A percentile compares a stretch with the other conserved stretches of the same genome.
phyloP scores from a whole-genome alignment of 441 rosid species.

The Geranium incanum region DNA sequence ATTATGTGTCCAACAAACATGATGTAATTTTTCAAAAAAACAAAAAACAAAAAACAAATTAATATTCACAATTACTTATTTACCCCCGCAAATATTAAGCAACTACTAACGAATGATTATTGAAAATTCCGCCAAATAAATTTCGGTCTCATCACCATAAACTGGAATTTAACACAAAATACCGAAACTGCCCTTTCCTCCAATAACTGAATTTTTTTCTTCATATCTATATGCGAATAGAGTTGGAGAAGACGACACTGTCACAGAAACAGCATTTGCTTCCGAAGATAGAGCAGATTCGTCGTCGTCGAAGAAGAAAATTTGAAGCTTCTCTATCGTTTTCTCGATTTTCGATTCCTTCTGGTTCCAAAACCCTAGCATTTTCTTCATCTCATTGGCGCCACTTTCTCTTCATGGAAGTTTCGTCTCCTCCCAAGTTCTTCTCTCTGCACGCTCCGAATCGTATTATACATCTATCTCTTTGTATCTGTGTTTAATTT shows the following conservation, averaged over 20 bases:
- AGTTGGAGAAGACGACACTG: not conserved
- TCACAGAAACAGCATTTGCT: not conserved
- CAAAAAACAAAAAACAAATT: too few species aligned
- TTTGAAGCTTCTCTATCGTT: not conserved
- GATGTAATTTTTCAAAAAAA: too few species aligned
- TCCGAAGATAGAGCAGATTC: not conserved
- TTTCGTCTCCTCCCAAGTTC: conserved; percentile 10
- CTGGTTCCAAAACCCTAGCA: conserved; percentile 2
- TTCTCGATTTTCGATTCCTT: not conserved
- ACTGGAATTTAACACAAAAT: not conserved
- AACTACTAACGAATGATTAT: too few species aligned
- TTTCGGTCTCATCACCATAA: too few species aligned
- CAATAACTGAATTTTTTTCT: not conserved
- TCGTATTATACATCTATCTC: not conserved
- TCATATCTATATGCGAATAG: not conserved
- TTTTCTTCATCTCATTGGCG: not conserved
- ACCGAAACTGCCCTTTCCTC: not conserved
- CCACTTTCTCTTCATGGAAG: not conserved
- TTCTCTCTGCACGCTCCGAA: conserved; percentile 5
- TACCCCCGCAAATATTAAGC: too few species aligned
- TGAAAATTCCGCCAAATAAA: too few species aligned
- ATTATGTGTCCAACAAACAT: too few species aligned
- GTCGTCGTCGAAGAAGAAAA: not conserved
- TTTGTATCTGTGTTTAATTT: not conserved
- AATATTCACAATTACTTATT: too few species aligned